These are phyloP conservation scores for Alternaria hordeiaustralica DNA, from an alignment of 2,329 filamentous ascomycete genomes.

Conservation along the genomic window DNA sequence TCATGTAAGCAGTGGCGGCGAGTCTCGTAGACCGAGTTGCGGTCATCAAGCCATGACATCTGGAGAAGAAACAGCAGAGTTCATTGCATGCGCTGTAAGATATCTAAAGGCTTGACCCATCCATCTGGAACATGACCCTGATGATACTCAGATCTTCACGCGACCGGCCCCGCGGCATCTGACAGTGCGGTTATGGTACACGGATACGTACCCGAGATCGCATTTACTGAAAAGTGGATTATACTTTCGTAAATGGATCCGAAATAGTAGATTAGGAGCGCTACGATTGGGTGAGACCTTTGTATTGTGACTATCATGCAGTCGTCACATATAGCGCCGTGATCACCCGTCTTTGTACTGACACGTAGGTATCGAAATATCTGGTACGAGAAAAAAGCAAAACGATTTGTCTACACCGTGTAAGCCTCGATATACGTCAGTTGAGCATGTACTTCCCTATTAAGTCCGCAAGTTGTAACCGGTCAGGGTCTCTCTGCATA, in stretches of 20 bases:
- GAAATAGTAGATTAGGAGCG: background rate
- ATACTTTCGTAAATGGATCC: background rate
- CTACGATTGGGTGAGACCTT: background rate
- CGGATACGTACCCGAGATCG: background rate
- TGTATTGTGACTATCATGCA: background rate
- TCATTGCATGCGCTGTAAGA: background rate
- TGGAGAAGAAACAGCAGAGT: background rate
- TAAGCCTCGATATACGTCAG: background rate
- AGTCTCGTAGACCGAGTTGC: too few species aligned
- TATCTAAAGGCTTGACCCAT: too few species aligned
- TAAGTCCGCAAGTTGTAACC: background rate
- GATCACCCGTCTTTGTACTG: background rate
- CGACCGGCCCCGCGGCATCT: background rate
- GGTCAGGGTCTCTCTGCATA: background rate
- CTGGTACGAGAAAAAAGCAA: background rate
- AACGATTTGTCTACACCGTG: background rate
- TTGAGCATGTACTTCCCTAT: background rate
- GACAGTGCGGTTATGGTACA: background rate
- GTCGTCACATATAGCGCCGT: background rate
- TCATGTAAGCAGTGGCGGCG: fast-evolving
- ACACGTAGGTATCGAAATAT: background rate
- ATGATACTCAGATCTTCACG: background rate
- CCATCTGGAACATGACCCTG: background rate
- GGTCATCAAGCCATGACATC: background rate
- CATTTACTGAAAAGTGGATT: background rate